These are phyloP conservation scores for Dactylellina sp. DNA, from an alignment of 2,329 filamentous ascomycete species.

Conservation along the genomic window DNA sequence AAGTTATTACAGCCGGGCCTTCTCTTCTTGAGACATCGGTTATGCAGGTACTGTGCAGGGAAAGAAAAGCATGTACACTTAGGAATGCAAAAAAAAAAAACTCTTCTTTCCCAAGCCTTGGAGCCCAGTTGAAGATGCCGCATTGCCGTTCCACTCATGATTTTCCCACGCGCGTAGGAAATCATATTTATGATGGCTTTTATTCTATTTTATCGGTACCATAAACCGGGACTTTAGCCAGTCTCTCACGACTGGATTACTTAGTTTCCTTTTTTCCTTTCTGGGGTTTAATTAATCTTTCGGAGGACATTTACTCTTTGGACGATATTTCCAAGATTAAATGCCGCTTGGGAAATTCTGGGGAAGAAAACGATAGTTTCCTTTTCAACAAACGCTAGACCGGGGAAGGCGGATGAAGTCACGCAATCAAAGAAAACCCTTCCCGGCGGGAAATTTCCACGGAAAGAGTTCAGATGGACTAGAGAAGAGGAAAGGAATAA, in stretches of 20 bases:
- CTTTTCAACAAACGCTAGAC: conserved; percentile 34
- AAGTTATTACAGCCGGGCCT: conserved; percentile 16
- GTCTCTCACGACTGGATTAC: conserved; percentile 1
- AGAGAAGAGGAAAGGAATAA: neutral
- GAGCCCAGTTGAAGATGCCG: conserved; percentile 19
- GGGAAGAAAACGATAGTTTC: conserved; percentile 23
- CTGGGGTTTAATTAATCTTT: conserved; percentile 42
- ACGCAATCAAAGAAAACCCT: conserved; percentile 35
- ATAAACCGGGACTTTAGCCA: conserved; percentile 43
- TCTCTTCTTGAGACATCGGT: conserved; percentile 55
- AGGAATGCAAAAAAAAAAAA: conserved; percentile 4
- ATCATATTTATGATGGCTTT: conserved; percentile 14
- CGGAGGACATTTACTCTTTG: conserved; percentile 12
- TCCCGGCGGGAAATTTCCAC: conserved; percentile 42
- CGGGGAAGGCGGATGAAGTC: conserved; percentile 50
- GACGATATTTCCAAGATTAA: conserved; percentile 51
- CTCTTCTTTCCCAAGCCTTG: neutral
- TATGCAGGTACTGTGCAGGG: conserved; percentile 52
- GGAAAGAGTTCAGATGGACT: conserved; percentile 23
- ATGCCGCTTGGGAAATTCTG: conserved; percentile 48
- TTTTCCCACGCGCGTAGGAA: conserved; percentile 7
- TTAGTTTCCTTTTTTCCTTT: conserved; percentile 25
- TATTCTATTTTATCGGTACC: conserved; percentile 30
- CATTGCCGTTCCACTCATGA: conserved; percentile 34
- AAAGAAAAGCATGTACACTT: conserved; percentile 10